Conservation (phyloP, 768 basidiomycete genomes). For the Podaxis sp. region DNA sequence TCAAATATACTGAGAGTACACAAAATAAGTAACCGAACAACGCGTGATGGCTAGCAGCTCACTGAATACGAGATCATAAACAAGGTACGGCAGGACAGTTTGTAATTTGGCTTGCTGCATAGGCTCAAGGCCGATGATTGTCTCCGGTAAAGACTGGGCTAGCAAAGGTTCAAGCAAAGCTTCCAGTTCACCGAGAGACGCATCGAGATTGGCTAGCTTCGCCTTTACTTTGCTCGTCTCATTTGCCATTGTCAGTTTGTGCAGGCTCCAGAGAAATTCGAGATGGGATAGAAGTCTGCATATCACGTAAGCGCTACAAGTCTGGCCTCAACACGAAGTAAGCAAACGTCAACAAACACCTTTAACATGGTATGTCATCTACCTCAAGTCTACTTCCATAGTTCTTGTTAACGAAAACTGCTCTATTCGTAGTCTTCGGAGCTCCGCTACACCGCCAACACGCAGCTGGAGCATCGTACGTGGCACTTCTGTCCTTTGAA, state of each 20-base stretch:
- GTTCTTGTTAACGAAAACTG: not conserved
- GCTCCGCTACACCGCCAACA: constrained; percentile 93
- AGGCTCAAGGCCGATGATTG: constrained; percentile 60
- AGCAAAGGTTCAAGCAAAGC: constrained; percentile 64
- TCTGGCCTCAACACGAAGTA: constrained; percentile 15
- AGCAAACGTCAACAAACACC: constrained; percentile 34
- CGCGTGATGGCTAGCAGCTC: constrained; percentile 25
- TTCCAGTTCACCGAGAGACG: constrained; percentile 72
- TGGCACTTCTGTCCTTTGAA: constrained; percentile 18
- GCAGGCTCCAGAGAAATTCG: not conserved
- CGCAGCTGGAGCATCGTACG: constrained; percentile 92
- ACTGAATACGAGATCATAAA: constrained; percentile 89
- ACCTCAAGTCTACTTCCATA: not conserved
- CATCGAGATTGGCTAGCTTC: constrained; percentile 47
- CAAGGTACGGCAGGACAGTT: constrained; percentile 74
- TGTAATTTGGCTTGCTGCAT: constrained; percentile 84
- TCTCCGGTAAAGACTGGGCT: constrained; percentile 65
- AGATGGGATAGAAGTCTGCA: not conserved
- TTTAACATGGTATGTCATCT: constrained; percentile 44
- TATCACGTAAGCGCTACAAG: constrained; percentile 1
- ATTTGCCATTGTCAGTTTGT: constrained; percentile 36
- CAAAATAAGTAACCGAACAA: constrained; percentile 4
- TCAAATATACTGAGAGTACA: constrained; percentile 66
- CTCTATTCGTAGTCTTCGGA: constrained; percentile 70
- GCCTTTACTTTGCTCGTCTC: constrained; percentile 46